Percentiles rank a stretch among this genome's conserved stretches.
Evolutionary conservation across 164 flowering plant genomes (phyloP).

Genomic region (Umbellularia californica): DNA sequence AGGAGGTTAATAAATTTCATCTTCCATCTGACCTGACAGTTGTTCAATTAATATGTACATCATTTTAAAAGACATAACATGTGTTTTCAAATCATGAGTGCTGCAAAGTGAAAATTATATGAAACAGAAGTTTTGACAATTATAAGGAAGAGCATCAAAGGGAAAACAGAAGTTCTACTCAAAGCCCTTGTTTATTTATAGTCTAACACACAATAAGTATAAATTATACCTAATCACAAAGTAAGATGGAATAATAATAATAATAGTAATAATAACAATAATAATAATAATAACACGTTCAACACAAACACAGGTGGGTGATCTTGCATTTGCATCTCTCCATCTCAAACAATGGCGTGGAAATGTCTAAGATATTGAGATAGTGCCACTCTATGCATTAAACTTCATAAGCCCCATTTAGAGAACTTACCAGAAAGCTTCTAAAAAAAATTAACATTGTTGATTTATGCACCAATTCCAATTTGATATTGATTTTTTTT

Average conservation of each 20-base stretch:
- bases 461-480: neutral
- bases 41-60: neutral
- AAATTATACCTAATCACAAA: neutral
- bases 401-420: neutral
- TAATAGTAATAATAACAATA: too few relatives aligned
- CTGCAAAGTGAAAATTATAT: too few relatives aligned
- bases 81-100: too few relatives aligned
- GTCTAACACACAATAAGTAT: neutral
- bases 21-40: neutral
- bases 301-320: neutral
- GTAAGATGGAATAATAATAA: too few relatives aligned
- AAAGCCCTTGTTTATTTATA: too few relatives aligned
- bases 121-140: too few relatives aligned
- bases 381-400: neutral
- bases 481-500: neutral
- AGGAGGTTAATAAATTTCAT: neutral
- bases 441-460: neutral
- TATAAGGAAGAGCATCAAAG: too few relatives aligned
- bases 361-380: neutral
- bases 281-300: neutral
- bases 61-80: neutral
- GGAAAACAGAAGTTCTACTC: too few relatives aligned
- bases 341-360: neutral
- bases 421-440: neutral
- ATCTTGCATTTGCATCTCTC: neutral